phyloP scores from a whole-genome alignment of 768 basidiomycete genomes.

The Boletus bicolor region DNA sequence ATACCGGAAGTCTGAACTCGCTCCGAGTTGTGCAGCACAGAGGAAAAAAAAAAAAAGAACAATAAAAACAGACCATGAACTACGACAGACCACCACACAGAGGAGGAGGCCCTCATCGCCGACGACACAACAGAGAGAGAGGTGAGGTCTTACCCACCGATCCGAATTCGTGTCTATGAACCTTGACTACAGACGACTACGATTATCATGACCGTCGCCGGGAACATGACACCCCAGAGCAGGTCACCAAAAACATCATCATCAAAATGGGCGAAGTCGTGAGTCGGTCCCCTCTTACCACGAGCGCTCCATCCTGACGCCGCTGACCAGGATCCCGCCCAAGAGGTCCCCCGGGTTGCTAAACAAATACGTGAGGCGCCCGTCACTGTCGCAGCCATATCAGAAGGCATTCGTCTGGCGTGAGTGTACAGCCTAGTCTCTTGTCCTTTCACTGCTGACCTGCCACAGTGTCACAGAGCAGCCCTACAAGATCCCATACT shows the following conservation, averaged over 20 bases:
- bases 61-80: conserved; percentile 44
- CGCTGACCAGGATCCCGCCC: conserved; percentile 54
- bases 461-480: conserved; percentile 75
- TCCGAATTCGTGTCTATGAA: background rate
- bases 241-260: conserved; percentile 63
- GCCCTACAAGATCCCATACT: conserved; percentile 90
- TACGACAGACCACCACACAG: conserved; percentile 48
- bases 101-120: conserved; percentile 44
- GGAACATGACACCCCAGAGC: conserved; percentile 70
- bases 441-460: conserved; percentile 6
- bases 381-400: conserved; percentile 57
- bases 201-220: conserved; percentile 59
- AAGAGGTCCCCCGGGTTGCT: conserved; percentile 67
- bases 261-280: conserved; percentile 82
- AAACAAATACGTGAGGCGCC: conserved; percentile 61
- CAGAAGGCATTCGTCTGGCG: conserved; percentile 77
- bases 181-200: conserved; percentile 51
- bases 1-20: background rate
- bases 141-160: conserved; percentile 40
- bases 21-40: background rate
- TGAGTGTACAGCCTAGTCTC: conserved; percentile 21
- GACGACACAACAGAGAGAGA: conserved; percentile 44
- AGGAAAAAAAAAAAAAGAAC: background rate
- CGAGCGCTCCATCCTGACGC: background rate
- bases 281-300: conserved; percentile 28